These are phyloP conservation scores for Jatropha podagrica DNA, from an alignment of 441 rosid genomes.

Conservation along the genomic window DNA sequence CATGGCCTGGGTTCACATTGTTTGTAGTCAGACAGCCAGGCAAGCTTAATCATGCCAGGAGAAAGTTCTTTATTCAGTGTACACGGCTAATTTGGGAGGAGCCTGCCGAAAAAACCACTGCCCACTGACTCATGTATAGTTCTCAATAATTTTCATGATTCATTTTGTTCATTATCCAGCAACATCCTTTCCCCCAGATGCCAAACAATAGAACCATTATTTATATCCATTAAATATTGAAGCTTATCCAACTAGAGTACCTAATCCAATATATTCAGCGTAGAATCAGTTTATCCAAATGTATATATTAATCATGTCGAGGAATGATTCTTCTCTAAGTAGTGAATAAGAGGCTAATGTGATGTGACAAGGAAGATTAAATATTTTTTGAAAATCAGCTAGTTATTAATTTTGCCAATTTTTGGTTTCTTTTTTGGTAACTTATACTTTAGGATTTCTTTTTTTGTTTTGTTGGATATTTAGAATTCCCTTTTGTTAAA, in stretches of 20 bases:
- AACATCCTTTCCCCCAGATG: neutral
- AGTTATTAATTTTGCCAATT: neutral
- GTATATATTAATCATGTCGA: neutral
- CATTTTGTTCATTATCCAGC: neutral
- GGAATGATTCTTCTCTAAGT: neutral
- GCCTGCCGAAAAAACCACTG: neutral
- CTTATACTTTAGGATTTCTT: neutral
- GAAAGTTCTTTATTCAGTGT: neutral
- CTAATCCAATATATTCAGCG: neutral
- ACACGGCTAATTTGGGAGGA: neutral
- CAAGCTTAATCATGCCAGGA: neutral
- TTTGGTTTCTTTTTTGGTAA: neutral
- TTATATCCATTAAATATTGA: neutral
- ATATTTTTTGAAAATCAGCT: neutral
- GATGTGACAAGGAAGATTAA: neutral
- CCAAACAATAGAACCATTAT: conserved; percentile 2
- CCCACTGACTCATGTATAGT: neutral
- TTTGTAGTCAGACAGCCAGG: neutral
- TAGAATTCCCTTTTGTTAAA: neutral
- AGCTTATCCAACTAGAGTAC: neutral
- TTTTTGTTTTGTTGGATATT: neutral
- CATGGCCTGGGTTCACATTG: neutral
- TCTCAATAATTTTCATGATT: neutral
- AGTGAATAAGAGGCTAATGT: neutral
- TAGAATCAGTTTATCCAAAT: neutral